Percentiles rank a stretch among this genome's conserved stretches.
These are phyloP conservation scores for Grosmannia huntii DNA, from an alignment of 2,329 filamentous ascomycete genomes.

Conservation along the genomic window DNA sequence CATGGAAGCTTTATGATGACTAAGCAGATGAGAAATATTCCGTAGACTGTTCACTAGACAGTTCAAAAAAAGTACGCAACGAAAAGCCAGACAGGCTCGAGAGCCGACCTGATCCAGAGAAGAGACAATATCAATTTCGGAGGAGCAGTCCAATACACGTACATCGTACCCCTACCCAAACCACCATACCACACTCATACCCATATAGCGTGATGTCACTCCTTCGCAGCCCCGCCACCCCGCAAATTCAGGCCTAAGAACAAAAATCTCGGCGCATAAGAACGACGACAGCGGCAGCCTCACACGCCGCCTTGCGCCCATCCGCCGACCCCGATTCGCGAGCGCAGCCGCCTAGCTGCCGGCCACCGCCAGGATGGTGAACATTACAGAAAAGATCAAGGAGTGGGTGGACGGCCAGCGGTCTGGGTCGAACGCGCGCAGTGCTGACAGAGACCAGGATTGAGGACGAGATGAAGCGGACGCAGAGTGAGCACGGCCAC, in stretches of 20 bases:
- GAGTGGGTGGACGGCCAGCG: constrained; percentile 48
- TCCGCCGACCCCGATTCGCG: neutral
- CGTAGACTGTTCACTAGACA: too few species aligned
- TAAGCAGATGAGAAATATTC: too few species aligned
- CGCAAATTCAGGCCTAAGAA: neutral
- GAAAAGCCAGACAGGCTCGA: too few species aligned
- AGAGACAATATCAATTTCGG: too few species aligned
- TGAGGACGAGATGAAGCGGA: constrained; percentile 98
- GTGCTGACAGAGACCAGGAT: constrained; percentile 47
- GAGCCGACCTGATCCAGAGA: too few species aligned
- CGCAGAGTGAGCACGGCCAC: constrained; percentile 58
- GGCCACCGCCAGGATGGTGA: constrained; percentile 60
- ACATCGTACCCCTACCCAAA: neutral
- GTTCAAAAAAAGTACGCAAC: too few species aligned
- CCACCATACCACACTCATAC: too few species aligned
- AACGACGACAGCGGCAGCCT: neutral
- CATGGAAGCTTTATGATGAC: neutral
- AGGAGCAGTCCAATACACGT: too few species aligned
- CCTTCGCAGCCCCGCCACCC: neutral
- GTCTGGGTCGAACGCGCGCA: neutral
- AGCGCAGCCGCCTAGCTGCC: constrained; percentile 8
- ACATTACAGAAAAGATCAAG: constrained; percentile 99
- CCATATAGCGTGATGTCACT: neutral
- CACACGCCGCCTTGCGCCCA: neutral
- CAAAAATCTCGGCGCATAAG: neutral